Evolutionary conservation across 768 basidiomycete species (phyloP).

Genomic region (Tulasnella sp.): DNA sequence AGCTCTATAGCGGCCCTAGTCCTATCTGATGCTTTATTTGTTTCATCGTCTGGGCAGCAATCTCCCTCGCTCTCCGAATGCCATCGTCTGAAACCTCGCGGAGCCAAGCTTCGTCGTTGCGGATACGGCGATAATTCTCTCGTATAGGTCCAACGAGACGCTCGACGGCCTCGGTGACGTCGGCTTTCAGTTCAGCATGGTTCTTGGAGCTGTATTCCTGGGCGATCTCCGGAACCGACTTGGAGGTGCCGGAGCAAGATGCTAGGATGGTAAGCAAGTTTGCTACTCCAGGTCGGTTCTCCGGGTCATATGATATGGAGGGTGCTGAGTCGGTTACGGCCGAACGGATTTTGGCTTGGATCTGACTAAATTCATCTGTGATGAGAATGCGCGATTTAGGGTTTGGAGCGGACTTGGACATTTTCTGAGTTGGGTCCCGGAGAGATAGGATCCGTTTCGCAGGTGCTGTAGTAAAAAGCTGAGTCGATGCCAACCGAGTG

Average conservation of each 20-base stretch:
- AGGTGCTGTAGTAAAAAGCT: constrained; percentile 38
- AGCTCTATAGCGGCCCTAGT: constrained; percentile 25
- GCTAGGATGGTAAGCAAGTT: constrained; percentile 74
- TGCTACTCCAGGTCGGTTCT: constrained; percentile 64
- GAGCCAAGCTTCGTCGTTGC: constrained; percentile 49
- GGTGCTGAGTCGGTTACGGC: constrained; percentile 77
- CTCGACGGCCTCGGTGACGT: constrained; percentile 63
- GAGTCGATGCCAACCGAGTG: background rate
- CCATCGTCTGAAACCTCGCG: constrained; percentile 52
- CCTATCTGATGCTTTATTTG: constrained; percentile 64
- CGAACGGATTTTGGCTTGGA: constrained; percentile 56
- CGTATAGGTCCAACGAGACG: constrained; percentile 55
- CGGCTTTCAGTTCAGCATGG: constrained; percentile 58
- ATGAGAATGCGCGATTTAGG: constrained; percentile 72
- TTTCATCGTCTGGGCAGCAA: constrained; percentile 51
- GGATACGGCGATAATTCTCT: constrained; percentile 53
- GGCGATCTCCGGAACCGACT: constrained; percentile 30
- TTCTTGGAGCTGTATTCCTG: constrained; percentile 41
- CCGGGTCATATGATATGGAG: constrained; percentile 73
- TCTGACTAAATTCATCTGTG: constrained; percentile 54
- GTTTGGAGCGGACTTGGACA: constrained; percentile 89
- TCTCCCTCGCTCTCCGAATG: constrained; percentile 44
- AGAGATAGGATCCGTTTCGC: constrained; percentile 78
- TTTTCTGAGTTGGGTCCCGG: constrained; percentile 73
- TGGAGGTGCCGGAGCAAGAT: constrained; percentile 39